Evolutionary conservation across 2,329 filamentous ascomycete species (phyloP).

Genomic region (Colletotrichum truncatum): DNA sequence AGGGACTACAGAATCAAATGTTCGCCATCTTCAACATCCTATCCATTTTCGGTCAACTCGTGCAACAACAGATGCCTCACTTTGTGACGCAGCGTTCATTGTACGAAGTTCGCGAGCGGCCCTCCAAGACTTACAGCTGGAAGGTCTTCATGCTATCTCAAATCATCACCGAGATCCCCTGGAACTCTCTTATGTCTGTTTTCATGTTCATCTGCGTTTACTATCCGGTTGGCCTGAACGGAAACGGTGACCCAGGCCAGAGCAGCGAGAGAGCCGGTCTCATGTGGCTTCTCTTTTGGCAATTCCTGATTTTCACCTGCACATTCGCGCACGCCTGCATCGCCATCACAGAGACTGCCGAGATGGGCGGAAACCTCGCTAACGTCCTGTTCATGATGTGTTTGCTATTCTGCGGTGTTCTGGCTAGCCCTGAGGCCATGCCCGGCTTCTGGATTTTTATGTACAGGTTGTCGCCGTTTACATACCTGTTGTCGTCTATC

Average conservation of each 20-base stretch:
- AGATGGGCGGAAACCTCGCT: slow-evolving; percentile 71
- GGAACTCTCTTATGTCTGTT: slow-evolving; percentile 69
- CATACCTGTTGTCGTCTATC: slow-evolving; percentile 72
- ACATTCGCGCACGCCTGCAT: slow-evolving; percentile 75
- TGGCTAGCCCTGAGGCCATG: slow-evolving; percentile 63
- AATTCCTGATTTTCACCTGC: slow-evolving; percentile 72
- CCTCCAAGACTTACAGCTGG: slow-evolving; percentile 73
- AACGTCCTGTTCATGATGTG: slow-evolving; percentile 64
- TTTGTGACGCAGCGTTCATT: slow-evolving; percentile 73
- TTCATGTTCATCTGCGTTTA: slow-evolving; percentile 73
- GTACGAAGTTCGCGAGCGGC: slow-evolving; percentile 73
- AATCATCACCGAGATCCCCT: slow-evolving; percentile 74
- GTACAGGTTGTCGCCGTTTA: slow-evolving; percentile 75
- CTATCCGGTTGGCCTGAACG: slow-evolving; percentile 72
- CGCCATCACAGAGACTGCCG: slow-evolving; percentile 70
- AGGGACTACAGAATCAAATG: slow-evolving; percentile 73
- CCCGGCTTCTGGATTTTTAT: slow-evolving; percentile 78
- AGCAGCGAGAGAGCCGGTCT: slow-evolving; percentile 62
- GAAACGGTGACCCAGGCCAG: slow-evolving; percentile 62
- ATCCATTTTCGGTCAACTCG: slow-evolving; percentile 70
- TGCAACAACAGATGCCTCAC: slow-evolving; percentile 71
- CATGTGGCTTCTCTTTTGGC: slow-evolving; percentile 70
- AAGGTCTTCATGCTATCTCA: slow-evolving; percentile 72
- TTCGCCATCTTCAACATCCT: slow-evolving; percentile 73
- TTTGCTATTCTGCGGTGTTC: slow-evolving; percentile 69